Evolutionary conservation across 148 eudicot genomes (phyloP), one percentile per base, ranked within the genome.

Genomic region (Polygonum aviculare): DNA sequence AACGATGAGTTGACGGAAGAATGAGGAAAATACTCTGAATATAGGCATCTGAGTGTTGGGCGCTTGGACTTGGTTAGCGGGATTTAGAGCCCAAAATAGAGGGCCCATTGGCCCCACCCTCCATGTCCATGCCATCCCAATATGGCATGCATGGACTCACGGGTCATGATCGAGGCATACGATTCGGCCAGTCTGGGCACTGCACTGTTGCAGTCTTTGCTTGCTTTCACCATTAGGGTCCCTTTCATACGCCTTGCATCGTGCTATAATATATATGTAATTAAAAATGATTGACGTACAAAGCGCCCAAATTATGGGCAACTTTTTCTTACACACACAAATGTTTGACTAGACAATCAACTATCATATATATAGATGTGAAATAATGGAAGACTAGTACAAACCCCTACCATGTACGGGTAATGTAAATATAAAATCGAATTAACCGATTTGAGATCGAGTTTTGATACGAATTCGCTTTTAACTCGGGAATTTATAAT

Each of bases 341-440:
- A 57, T 57, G 33, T 57, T 57, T 57, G 63, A 57, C 63, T 57
- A 57, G 63, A 57, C 63, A 57, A 57, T 57, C 63, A 57, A 57
- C 63, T 57, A 21, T 33, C 63, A 9, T 7, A 26, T 26, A 9
- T 7, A 26, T 26, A 26, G 31, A 10, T 62, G 69, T 31, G 31
- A 26, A 62, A 62, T 62, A 62, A 10, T 26, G 11, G 11, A 62
- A 62, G 15, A n/a, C n/a, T n/a, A n/a, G n/a, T n/a, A n/a, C n/a
- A n/a, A n/a, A n/a, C n/a, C n/a, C n/a, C n/a, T n/a, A n/a, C n/a
- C n/a, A n/a, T n/a, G n/a, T n/a, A n/a, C n/a, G n/a, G n/a, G n/a
- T n/a, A n/a, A n/a, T n/a, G n/a, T n/a, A n/a, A n/a, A n/a, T n/a
- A n/a, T n/a, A n/a, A n/a, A n/a, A n/a, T n/a, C n/a, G n/a, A n/a